A percentile compares a stretch with the other conserved stretches of the same genome.
phyloP scores from a whole-genome alignment of 352 stramenopile species.

The Phytophthora sp. region DNA sequence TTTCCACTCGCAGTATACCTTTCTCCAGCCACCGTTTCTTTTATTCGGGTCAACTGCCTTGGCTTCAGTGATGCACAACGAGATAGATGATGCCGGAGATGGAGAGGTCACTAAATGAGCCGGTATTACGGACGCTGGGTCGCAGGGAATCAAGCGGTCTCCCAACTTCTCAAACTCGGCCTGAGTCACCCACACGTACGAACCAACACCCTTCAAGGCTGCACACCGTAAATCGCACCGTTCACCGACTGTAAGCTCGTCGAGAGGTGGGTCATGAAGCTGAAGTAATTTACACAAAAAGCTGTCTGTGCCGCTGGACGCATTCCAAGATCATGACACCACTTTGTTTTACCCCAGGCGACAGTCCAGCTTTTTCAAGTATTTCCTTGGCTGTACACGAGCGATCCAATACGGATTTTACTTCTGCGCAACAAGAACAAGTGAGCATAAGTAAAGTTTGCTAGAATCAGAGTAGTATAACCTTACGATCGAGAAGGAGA shows the following conservation, averaged over 20 bases:
- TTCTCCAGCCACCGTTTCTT: background rate
- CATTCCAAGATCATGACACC: background rate
- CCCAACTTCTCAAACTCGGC: background rate
- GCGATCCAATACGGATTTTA: background rate
- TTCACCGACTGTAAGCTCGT: background rate
- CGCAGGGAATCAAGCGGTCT: no score
- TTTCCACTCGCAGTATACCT: background rate
- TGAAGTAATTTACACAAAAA: background rate
- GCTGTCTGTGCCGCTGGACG: background rate
- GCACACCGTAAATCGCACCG: background rate
- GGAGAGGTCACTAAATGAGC: no score
- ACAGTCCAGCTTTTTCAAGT: background rate
- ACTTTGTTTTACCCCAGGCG: no score
- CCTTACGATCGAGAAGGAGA: background rate
- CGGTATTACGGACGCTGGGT: background rate
- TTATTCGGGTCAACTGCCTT: no score
- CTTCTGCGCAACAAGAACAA: background rate
- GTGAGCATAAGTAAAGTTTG: background rate
- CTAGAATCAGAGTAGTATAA: no score
- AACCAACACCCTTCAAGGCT: background rate
- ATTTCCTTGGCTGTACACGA: background rate
- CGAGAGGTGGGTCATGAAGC: background rate
- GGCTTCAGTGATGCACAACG: background rate
- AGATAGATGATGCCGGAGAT: no score
- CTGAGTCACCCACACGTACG: slow-evolving; percentile 4